Evolutionary conservation across 257 asterid species (phyloP).

Genomic region (Solanum acaule): DNA sequence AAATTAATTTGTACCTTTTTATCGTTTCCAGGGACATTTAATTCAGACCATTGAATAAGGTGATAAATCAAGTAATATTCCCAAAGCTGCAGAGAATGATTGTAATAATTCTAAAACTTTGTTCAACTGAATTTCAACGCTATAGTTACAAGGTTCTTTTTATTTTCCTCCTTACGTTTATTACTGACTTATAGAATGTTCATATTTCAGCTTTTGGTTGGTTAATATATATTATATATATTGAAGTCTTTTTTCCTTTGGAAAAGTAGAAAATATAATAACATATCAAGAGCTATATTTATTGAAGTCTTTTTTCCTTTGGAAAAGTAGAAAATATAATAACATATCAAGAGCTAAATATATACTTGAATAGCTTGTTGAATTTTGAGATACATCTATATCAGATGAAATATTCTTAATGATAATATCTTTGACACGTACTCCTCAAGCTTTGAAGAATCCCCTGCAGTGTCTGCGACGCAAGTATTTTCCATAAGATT

Average conservation of each 20-base stretch:
- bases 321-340: too few species aligned
- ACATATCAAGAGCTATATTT: too few species aligned
- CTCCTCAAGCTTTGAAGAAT: not conserved
- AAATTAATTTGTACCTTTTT: not conserved
- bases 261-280: too few species aligned
- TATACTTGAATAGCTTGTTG: not conserved
- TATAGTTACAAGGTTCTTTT: not conserved
- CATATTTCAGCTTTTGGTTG: not conserved
- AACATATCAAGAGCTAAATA: too few species aligned
- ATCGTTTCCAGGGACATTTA: not conserved
- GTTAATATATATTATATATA: too few species aligned
- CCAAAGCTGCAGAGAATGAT: not conserved
- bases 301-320: too few species aligned
- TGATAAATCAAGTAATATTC: not conserved
- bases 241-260: too few species aligned
- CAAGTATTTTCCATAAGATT: too few species aligned
- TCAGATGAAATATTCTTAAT: too few species aligned
- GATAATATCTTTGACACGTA: too few species aligned
- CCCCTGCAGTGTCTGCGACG: fast-evolving
- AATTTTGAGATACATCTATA: too few species aligned
- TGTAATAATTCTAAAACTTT: not conserved
- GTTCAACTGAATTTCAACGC: not conserved
- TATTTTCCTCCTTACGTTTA: not conserved
- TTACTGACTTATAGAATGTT: not conserved
- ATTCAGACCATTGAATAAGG: not conserved